These are phyloP conservation scores for Tricholoma sp. DNA, from an alignment of 768 basidiomycete species.

Conservation along the genomic window DNA sequence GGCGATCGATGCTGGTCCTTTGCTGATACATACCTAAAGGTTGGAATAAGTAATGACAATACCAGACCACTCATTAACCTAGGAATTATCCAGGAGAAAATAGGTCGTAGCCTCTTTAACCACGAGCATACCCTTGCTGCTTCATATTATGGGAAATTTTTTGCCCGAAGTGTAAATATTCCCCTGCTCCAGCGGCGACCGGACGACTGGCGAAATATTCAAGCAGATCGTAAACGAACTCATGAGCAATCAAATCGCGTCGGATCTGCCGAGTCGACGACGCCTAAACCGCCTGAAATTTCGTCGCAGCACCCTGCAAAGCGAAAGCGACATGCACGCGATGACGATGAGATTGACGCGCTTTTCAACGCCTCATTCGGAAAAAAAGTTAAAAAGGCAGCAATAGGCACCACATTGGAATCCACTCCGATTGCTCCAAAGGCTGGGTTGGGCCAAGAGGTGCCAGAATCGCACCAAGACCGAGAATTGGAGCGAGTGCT, in stretches of 20 bases:
- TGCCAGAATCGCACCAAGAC: constrained; percentile 20
- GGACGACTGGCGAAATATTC: constrained; percentile 78
- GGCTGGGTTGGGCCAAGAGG: background rate
- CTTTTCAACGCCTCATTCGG: constrained; percentile 59
- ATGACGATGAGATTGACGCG: constrained; percentile 69
- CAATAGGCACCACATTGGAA: constrained; percentile 24
- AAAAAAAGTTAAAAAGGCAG: constrained; percentile 53
- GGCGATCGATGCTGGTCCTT: constrained; percentile 88
- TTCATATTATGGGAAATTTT: constrained; percentile 86
- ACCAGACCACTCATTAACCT: background rate
- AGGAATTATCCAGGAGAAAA: constrained; percentile 68
- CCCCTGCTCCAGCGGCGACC: constrained; percentile 73
- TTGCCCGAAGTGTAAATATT: constrained; percentile 72
- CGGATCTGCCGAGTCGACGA: background rate
- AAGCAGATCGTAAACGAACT: constrained; percentile 40
- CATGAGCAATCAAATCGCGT: constrained; percentile 11
- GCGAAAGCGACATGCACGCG: constrained; percentile 40
- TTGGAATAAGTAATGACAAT: constrained; percentile 25
- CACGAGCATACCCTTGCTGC: constrained; percentile 68
- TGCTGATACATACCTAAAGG: constrained; percentile 91
- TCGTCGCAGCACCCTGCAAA: constrained; percentile 11
- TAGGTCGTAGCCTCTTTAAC: constrained; percentile 72
- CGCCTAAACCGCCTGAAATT: background rate
- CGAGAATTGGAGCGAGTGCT: constrained; percentile 44
- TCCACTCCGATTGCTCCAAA: background rate